Evolutionary conservation across 345 rosid genomes (phyloP).

Genomic region (Noccaea caerulescens): DNA sequence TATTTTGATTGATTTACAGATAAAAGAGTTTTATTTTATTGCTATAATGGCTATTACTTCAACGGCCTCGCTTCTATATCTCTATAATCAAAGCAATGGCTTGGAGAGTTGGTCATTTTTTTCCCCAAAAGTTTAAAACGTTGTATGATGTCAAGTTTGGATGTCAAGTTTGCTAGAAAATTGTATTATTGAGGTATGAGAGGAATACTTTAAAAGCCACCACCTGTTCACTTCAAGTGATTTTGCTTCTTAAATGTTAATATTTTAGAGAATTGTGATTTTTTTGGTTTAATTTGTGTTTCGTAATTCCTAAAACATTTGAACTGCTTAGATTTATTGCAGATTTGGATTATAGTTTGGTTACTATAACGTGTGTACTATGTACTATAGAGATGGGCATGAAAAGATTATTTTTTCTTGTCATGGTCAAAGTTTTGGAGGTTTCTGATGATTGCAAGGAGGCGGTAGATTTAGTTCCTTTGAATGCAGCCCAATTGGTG

Average conservation of each 20-base stretch:
- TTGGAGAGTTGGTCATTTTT: too few relatives aligned
- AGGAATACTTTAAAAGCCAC: neutral
- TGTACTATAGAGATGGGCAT: neutral
- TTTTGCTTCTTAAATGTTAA: neutral
- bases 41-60: too few relatives aligned
- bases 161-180: too few relatives aligned
- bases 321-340: neutral
- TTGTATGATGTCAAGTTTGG: too few relatives aligned
- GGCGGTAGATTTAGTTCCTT: neutral
- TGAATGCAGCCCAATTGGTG: neutral
- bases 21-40: too few relatives aligned
- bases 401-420: neutral
- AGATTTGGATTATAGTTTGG: conserved; percentile 2
- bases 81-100: too few relatives aligned
- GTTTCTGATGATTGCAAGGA: conserved; percentile 16
- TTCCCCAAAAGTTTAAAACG: too few relatives aligned
- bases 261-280: neutral
- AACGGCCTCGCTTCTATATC: too few relatives aligned
- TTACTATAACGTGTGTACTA: neutral
- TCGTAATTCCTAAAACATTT: neutral
- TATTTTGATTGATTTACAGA: too few relatives aligned
- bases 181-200: neutral
- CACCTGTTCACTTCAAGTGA: neutral
- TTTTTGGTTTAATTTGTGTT: neutral
- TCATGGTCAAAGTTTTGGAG: conserved; percentile 6